Evolutionary conservation across 495 filamentous ascomycete genomes (phyloP).

Genomic region (Cairneyella variabilis): DNA sequence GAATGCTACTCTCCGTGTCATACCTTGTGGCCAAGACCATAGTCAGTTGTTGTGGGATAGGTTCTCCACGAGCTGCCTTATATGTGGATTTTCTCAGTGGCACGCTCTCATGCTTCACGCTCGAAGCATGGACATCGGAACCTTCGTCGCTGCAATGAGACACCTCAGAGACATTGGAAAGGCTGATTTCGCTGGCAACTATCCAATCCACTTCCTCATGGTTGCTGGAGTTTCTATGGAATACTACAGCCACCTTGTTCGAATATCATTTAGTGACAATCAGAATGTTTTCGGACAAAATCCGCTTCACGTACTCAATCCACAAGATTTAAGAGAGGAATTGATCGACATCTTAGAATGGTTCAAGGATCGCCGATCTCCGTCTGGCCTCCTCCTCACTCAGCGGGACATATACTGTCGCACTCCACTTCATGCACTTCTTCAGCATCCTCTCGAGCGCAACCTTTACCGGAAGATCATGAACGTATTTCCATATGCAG

Average conservation of each 20-base stretch:
- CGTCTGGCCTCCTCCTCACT: slow-evolving; percentile 15
- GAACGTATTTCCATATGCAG: slow-evolving; percentile 10
- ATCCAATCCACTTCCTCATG: slow-evolving; percentile 20
- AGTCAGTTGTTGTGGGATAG: slow-evolving; percentile 11
- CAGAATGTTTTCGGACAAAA: slow-evolving; percentile 25
- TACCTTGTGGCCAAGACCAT: slow-evolving; percentile 19
- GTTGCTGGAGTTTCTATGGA: slow-evolving; percentile 17
- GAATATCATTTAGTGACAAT: neutral
- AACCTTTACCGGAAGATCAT: slow-evolving; percentile 15
- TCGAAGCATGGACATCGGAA: slow-evolving; percentile 4
- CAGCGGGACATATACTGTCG: slow-evolving; percentile 20
- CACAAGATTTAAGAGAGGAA: slow-evolving; percentile 13
- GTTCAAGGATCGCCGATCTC: slow-evolving; percentile 10
- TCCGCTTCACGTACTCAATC: slow-evolving; percentile 21
- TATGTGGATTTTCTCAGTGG: slow-evolving; percentile 20
- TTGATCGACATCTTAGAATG: slow-evolving; percentile 19
- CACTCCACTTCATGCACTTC: slow-evolving; percentile 19
- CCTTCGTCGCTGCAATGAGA: slow-evolving; percentile 11
- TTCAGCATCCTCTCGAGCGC: slow-evolving; percentile 19
- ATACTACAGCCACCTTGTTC: slow-evolving; percentile 4
- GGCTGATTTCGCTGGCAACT: slow-evolving; percentile 19
- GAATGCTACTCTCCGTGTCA: slow-evolving; percentile 17
- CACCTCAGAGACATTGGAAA: slow-evolving; percentile 3
- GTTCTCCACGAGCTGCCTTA: slow-evolving; percentile 6
- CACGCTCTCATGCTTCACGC: slow-evolving; percentile 22